Conservation (phyloP, 768 basidiomycete genomes). For the Lentinus tigrinus region DNA sequence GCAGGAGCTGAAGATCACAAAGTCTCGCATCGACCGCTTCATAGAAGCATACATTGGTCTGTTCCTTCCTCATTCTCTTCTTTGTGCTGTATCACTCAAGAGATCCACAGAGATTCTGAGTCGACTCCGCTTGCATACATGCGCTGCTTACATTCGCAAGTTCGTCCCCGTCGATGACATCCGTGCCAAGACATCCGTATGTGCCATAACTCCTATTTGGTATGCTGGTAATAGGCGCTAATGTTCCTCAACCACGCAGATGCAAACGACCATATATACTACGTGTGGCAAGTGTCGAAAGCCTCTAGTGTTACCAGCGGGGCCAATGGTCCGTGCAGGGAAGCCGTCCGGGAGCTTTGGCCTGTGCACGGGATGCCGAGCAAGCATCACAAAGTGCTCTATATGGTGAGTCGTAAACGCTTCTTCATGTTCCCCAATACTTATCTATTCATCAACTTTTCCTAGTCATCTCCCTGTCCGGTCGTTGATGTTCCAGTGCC, state of each 20-base stretch:
- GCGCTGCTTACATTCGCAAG: slow-evolving; percentile 77
- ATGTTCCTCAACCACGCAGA: slow-evolving; percentile 34
- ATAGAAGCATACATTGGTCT: slow-evolving; percentile 74
- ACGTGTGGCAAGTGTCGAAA: slow-evolving; percentile 71
- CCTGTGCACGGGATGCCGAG: slow-evolving; percentile 57
- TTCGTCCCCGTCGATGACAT: slow-evolving; percentile 52
- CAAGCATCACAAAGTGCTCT: slow-evolving; percentile 49
- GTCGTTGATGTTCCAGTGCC: slow-evolving; percentile 68
- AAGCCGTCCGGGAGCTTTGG: slow-evolving; percentile 43
- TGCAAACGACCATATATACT: slow-evolving; percentile 71
- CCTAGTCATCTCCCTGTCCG: slow-evolving; percentile 77
- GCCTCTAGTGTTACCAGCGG: slow-evolving; percentile 41
- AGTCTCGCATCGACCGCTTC: slow-evolving; percentile 47
- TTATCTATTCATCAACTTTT: slow-evolving; percentile 5
- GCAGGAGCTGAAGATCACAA: slow-evolving; percentile 51
- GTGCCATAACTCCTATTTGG: background rate
- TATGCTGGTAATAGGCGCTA: no score
- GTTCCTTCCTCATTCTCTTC: slow-evolving; percentile 14
- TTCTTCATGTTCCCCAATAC: background rate
- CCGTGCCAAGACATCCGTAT: slow-evolving; percentile 51
- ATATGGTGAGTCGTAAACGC: slow-evolving; percentile 65
- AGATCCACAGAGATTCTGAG: slow-evolving; percentile 53
- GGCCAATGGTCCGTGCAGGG: slow-evolving; percentile 21
- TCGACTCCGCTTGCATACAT: slow-evolving; percentile 58
- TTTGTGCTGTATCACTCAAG: background rate